Conservation (phyloP, 2,329 filamentous ascomycete genomes). For the Venturia carpophila region DNA sequence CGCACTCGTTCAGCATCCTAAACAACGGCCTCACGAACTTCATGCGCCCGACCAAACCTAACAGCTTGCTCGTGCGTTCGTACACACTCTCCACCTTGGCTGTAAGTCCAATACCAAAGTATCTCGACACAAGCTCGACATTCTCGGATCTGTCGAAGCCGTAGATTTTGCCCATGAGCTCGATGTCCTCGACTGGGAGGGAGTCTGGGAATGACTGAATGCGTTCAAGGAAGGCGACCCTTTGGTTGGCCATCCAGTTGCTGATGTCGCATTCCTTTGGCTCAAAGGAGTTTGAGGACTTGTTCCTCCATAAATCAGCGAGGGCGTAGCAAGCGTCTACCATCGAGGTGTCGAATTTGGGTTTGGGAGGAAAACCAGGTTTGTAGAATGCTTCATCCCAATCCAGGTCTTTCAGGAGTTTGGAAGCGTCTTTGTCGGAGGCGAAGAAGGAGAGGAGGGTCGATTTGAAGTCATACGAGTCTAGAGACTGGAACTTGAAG, state of each 20-base stretch:
- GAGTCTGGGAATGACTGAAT: slow-evolving; percentile 57
- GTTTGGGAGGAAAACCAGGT: slow-evolving; percentile 85
- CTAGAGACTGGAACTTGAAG: slow-evolving; percentile 78
- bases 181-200: slow-evolving; percentile 57
- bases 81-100: slow-evolving; percentile 64
- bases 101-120: slow-evolving; percentile 69
- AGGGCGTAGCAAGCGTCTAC: slow-evolving; percentile 80
- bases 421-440: slow-evolving; percentile 51
- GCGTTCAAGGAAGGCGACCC: slow-evolving; percentile 80
- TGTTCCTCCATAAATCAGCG: slow-evolving; percentile 69
- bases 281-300: slow-evolving; percentile 40
- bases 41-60: slow-evolving; percentile 84
- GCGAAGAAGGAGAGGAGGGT: slow-evolving; percentile 82
- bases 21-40: slow-evolving; percentile 91
- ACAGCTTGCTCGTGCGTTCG: slow-evolving; percentile 60
- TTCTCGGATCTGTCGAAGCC: slow-evolving; percentile 68
- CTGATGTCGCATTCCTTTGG: slow-evolving; percentile 63
- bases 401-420: slow-evolving; percentile 65
- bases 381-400: slow-evolving; percentile 87
- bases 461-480: slow-evolving; percentile 89
- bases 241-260: slow-evolving; percentile 75
- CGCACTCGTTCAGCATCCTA: slow-evolving; percentile 63
- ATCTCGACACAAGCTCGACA: slow-evolving; percentile 75
- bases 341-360: slow-evolving; percentile 79
- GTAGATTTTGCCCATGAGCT: slow-evolving; percentile 68